Evolutionary conservation across 2,329 filamentous ascomycete species (phyloP).

Genomic region (Trichoderma aggressivum): DNA sequence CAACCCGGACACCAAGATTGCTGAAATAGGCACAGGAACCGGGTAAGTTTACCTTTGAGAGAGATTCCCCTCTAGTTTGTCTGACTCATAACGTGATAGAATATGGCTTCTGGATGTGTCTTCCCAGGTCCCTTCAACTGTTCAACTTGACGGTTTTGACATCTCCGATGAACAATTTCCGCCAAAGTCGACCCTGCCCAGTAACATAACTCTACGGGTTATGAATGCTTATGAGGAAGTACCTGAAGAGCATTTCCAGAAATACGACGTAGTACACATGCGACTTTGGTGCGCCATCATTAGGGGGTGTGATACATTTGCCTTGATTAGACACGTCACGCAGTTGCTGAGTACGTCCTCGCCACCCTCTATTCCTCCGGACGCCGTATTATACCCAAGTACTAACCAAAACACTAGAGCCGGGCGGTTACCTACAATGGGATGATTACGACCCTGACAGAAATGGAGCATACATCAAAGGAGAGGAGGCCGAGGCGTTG

Average conservation of each 20-base stretch:
- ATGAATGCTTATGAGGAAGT: not conserved
- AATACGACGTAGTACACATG: conserved; percentile 7
- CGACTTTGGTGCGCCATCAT: not conserved
- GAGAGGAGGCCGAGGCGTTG: not conserved
- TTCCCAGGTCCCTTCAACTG: conserved; percentile 2
- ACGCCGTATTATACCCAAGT: not conserved
- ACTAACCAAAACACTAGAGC: not conserved
- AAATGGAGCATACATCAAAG: not conserved
- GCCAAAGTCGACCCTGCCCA: not conserved
- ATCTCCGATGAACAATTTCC: conserved; percentile 13
- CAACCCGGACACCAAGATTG: not conserved
- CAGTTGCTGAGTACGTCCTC: not conserved
- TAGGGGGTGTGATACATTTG: not conserved
- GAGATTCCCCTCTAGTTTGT: not conserved
- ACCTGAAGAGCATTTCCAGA: not conserved
- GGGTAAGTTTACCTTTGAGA: not conserved
- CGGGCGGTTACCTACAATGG: not conserved
- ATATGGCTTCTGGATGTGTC: conserved; percentile 13
- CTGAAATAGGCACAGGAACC: conserved; percentile 14
- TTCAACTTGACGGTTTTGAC: conserved; percentile 5
- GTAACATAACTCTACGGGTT: not conserved
- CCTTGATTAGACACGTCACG: not conserved
- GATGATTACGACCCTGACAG: not conserved
- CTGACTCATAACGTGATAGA: not conserved
- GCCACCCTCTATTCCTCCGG: not conserved